Conservation (phyloP, 768 basidiomycete species). For the Kwoniella sp. region DNA sequence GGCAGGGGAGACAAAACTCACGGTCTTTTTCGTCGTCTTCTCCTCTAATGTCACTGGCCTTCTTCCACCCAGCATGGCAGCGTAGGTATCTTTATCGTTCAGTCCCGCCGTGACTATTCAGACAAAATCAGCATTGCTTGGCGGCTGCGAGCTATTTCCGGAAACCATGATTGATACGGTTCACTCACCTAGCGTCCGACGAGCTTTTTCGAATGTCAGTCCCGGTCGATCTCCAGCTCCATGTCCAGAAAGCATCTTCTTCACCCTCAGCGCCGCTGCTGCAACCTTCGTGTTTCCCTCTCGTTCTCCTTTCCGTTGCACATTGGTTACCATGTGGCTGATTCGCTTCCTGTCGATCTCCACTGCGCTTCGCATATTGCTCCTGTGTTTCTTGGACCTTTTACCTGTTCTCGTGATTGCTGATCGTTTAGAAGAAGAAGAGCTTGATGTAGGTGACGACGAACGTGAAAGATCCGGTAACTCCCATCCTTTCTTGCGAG, state of each 20-base stretch:
- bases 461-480: background rate
- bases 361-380: constrained; percentile 9
- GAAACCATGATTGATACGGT: too few species aligned
- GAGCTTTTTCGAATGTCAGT: background rate
- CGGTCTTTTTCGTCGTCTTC: constrained; percentile 6
- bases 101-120: background rate
- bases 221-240: background rate
- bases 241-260: constrained; percentile 3
- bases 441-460: background rate
- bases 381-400: background rate
- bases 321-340: background rate
- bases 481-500: constrained; percentile 9
- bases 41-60: constrained; percentile 5
- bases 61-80: constrained; percentile 1
- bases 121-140: too few species aligned
- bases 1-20: background rate
- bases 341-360: background rate
- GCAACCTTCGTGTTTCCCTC: constrained; percentile 2
- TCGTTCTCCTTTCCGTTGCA: background rate
- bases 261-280: background rate
- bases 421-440: background rate
- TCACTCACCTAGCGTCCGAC: background rate
- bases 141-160: too few species aligned
- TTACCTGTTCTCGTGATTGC: background rate
- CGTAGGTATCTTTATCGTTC: background rate